phyloP scores from a whole-genome alignment of 306 rosid species.

The Acmispon strigosus region DNA sequence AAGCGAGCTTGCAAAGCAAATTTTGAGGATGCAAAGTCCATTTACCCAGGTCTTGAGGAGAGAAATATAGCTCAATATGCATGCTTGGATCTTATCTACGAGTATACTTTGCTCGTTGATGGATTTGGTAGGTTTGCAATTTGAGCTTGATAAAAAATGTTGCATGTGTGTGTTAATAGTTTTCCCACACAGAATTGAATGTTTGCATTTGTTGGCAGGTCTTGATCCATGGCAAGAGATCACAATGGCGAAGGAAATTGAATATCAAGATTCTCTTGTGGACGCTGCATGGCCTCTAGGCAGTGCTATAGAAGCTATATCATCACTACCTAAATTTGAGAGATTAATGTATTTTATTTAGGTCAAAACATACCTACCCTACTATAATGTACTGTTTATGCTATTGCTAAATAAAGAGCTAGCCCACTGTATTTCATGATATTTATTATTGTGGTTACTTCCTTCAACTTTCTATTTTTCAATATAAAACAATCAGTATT shows the following conservation, averaged over 20 bases:
- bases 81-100: constrained; percentile 70
- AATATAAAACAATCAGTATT: no score
- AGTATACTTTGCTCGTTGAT: constrained; percentile 47
- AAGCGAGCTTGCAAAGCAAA: constrained; percentile 49
- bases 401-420: no score
- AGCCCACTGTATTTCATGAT: no score
- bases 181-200: no score
- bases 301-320: constrained; percentile 74
- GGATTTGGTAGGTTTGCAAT: constrained; percentile 60
- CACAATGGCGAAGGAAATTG: constrained; percentile 47
- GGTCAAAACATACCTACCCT: no score
- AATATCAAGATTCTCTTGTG: constrained; percentile 42
- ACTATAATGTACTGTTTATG: no score
- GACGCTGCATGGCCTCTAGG: constrained; percentile 82
- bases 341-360: constrained; percentile 16
- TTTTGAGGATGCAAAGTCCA: constrained; percentile 34
- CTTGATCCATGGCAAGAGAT: constrained; percentile 59
- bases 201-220: constrained; percentile 34
- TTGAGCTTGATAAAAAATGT: no score
- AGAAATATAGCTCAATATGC: constrained; percentile 29
- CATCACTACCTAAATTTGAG: constrained; percentile 26
- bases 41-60: constrained; percentile 19
- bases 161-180: no score
- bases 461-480: no score
- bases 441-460: no score